Percentiles rank a stretch among this genome's conserved stretches.
Evolutionary conservation across 352 stramenopile species (phyloP).

Genomic region (Phytophthora vignae): DNA sequence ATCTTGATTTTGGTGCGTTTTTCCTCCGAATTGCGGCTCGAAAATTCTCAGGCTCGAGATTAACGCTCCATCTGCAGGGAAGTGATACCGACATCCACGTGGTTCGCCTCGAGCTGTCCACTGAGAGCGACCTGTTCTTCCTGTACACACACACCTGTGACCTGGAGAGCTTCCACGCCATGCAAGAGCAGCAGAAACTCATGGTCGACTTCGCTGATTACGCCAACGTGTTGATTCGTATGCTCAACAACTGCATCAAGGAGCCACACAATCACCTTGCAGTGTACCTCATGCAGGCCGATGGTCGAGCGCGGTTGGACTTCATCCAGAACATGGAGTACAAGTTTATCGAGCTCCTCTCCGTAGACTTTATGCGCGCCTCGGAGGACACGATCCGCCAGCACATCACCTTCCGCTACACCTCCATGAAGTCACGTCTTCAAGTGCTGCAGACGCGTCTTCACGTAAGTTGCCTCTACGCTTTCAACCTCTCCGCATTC

Average conservation of each 20-base stretch:
- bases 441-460: constrained; percentile 92
- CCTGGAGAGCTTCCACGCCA: constrained; percentile 84
- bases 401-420: constrained; percentile 95
- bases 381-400: constrained; percentile 92
- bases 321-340: constrained; percentile 98
- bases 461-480: constrained; percentile 52
- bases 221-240: constrained; percentile 93
- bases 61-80: constrained; percentile 47
- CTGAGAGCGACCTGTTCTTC: constrained; percentile 95
- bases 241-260: constrained; percentile 97
- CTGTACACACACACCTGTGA: constrained; percentile 93
- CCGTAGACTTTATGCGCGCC: constrained; percentile 91
- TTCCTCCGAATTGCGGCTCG: background rate
- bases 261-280: constrained; percentile 94
- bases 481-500: background rate
- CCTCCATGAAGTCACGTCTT: constrained; percentile 93
- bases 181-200: constrained; percentile 96
- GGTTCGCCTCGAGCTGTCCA: constrained; percentile 92
- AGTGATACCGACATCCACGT: constrained; percentile 86
- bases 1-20: constrained; percentile 88
- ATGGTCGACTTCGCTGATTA: constrained; percentile 97
- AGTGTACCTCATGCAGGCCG: constrained; percentile 94
- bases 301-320: constrained; percentile 91
- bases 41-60: background rate
- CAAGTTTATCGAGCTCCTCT: constrained; percentile 96